phyloP scores from a whole-genome alignment of 1,139 yeast genomes.

The Saccharomyces hybrid region DNA sequence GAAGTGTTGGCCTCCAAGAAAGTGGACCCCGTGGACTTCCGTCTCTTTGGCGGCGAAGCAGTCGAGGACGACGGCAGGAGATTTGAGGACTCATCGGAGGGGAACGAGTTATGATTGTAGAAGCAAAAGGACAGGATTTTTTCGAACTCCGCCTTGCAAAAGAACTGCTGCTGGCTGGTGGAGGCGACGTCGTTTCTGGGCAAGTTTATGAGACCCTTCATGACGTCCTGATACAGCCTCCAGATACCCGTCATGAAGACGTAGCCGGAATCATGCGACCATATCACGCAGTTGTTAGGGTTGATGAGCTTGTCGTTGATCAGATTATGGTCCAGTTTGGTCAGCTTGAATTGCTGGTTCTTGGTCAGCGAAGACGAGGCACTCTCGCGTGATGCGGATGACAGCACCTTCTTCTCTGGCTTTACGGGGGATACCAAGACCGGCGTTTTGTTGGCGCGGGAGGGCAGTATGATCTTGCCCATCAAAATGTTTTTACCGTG shows the following conservation, averaged over 20 bases:
- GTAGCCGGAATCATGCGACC: slow-evolving; percentile 77
- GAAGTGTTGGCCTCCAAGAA: background rate
- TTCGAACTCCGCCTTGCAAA: slow-evolving; percentile 12
- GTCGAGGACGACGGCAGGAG: too few species aligned
- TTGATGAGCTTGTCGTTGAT: slow-evolving; percentile 20
- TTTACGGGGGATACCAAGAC: background rate
- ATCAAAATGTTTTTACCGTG: background rate
- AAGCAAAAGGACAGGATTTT: slow-evolving; percentile 6
- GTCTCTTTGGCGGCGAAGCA: slow-evolving; percentile 5
- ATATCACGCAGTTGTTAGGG: slow-evolving; percentile 58
- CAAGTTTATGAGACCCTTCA: slow-evolving; percentile 20
- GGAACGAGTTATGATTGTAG: background rate
- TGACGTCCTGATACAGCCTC: slow-evolving; percentile 44
- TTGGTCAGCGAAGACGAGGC: slow-evolving; percentile 16
- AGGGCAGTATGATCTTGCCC: too few species aligned
- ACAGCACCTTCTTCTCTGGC: slow-evolving; percentile 1
- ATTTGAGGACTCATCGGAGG: too few species aligned
- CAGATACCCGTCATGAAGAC: slow-evolving; percentile 89
- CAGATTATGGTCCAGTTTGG: slow-evolving; percentile 21
- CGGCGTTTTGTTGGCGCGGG: slow-evolving; percentile 1
- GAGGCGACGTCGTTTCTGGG: slow-evolving; percentile 5
- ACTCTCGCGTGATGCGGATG: background rate
- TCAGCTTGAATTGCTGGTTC: slow-evolving; percentile 29
- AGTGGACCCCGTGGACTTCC: slow-evolving; percentile 8
- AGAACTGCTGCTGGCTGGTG: slow-evolving; percentile 4